A percentile compares a stretch with the other conserved stretches of the same genome.
phyloP scores from a whole-genome alignment of 1,284 basidiomycete species.

The Coniophora puteana region DNA sequence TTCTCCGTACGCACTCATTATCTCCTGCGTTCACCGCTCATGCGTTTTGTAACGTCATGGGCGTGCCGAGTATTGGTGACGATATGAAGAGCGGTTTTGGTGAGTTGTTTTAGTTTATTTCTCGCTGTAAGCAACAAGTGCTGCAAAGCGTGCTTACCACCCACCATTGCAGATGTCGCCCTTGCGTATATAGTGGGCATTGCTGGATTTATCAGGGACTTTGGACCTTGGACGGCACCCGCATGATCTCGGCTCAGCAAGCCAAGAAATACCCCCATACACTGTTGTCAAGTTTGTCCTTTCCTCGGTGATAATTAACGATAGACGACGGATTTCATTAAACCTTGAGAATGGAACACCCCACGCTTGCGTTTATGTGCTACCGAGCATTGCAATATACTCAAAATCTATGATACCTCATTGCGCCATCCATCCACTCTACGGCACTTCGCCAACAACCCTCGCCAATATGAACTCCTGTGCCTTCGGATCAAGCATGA shows the following conservation, averaged over 20 bases:
- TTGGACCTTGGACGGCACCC: conserved; percentile 25
- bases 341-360: too few relatives aligned
- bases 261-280: too few relatives aligned
- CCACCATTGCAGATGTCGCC: conserved; percentile 36
- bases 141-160: conserved; percentile 9
- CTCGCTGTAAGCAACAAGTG: conserved; percentile 9
- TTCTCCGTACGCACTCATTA: conserved; percentile 73
- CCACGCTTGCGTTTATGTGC: too few relatives aligned
- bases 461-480: conserved; percentile 8
- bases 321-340: too few relatives aligned
- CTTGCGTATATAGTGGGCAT: conserved; percentile 47
- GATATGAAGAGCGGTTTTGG: conserved; percentile 32
- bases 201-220: conserved; percentile 34
- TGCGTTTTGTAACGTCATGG: conserved; percentile 93
- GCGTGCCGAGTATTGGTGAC: conserved; percentile 59
- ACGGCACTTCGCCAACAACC: conserved; percentile 12
- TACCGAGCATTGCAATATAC: too few relatives aligned
- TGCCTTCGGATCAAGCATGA: conserved; percentile 9
- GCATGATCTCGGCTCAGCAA: too few relatives aligned
- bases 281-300: too few relatives aligned
- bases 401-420: too few relatives aligned
- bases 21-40: conserved; percentile 71
- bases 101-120: conserved; percentile 31
- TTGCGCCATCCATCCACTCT: too few relatives aligned
- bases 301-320: too few relatives aligned